These are phyloP conservation scores for Microdochium nivale DNA, from an alignment of 2,329 filamentous ascomycete genomes.

Conservation along the genomic window DNA sequence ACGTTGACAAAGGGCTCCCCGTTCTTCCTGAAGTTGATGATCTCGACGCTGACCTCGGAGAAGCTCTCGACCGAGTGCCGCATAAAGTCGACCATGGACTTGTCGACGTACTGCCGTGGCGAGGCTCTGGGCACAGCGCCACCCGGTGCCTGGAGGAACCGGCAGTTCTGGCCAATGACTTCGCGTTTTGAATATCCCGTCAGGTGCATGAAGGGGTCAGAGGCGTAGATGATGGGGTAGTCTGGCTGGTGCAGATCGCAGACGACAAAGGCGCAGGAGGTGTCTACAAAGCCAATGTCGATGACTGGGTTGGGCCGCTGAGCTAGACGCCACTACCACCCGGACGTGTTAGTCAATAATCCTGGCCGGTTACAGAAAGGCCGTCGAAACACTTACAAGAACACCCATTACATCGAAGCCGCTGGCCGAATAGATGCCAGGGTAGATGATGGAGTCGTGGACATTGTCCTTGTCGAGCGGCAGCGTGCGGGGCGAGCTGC, in stretches of 20 bases:
- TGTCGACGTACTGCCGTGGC: slow-evolving; percentile 57
- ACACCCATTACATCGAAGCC: slow-evolving; percentile 48
- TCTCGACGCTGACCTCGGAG: slow-evolving; percentile 36
- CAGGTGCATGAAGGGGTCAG: slow-evolving; percentile 67
- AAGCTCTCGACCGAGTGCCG: slow-evolving; percentile 33
- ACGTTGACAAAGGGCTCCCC: slow-evolving; percentile 75
- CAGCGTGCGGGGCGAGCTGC: slow-evolving; percentile 1
- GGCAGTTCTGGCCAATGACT: slow-evolving; percentile 72
- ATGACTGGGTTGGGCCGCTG: slow-evolving; percentile 65
- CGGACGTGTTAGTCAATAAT: slow-evolving; percentile 1
- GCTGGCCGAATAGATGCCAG: slow-evolving; percentile 45
- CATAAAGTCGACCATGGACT: slow-evolving; percentile 51
- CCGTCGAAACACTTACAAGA: slow-evolving; percentile 29
- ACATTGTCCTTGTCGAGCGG: slow-evolving; percentile 8
- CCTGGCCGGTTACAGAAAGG: slow-evolving; percentile 2
- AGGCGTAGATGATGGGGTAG: slow-evolving; percentile 75
- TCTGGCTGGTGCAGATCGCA: slow-evolving; percentile 71
- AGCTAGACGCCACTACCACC: slow-evolving; percentile 23
- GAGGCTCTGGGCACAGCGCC: slow-evolving; percentile 52
- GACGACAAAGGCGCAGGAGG: slow-evolving; percentile 75
- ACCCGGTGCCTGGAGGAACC: slow-evolving; percentile 72
- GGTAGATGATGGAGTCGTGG: slow-evolving; percentile 42
- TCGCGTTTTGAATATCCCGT: slow-evolving; percentile 72
- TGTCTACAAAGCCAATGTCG: slow-evolving; percentile 72
- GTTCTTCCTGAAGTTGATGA: slow-evolving; percentile 77